Evolutionary conservation across 192 early-diverging fungal species (phyloP).

Genomic region (Coemansia sp.): DNA sequence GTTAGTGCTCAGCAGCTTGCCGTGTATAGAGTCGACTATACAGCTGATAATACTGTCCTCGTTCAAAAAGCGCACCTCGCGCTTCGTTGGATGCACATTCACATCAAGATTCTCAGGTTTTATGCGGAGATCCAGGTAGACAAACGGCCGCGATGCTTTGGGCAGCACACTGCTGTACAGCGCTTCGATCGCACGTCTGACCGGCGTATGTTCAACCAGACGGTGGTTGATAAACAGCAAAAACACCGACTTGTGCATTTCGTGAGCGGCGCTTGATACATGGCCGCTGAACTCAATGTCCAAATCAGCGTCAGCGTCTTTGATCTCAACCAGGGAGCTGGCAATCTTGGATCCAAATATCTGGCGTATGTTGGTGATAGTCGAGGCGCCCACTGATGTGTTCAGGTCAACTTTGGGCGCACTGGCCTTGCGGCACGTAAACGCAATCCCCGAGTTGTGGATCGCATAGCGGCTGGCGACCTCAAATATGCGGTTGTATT

Average conservation of each 20-base stretch:
- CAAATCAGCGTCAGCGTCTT: slow-evolving; percentile 49
- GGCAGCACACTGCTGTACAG: slow-evolving; percentile 81
- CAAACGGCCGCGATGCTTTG: slow-evolving; percentile 83
- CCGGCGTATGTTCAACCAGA: slow-evolving; percentile 73
- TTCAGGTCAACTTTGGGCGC: slow-evolving; percentile 75
- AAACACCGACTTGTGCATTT: slow-evolving; percentile 79
- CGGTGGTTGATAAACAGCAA: slow-evolving; percentile 91
- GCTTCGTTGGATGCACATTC: slow-evolving; percentile 98
- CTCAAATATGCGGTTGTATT: slow-evolving; percentile 89
- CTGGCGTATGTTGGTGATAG: slow-evolving; percentile 75
- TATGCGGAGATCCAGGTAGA: slow-evolving; percentile 87
- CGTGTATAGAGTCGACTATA: slow-evolving; percentile 69
- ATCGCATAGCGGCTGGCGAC: slow-evolving; percentile 91
- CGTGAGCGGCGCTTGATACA: slow-evolving; percentile 87
- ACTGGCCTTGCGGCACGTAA: slow-evolving; percentile 90
- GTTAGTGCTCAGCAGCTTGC: slow-evolving; percentile 66
- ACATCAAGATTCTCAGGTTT: slow-evolving; percentile 91
- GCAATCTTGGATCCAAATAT: slow-evolving; percentile 82
- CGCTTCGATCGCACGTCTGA: slow-evolving; percentile 80
- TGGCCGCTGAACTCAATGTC: slow-evolving; percentile 71
- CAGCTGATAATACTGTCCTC: slow-evolving; percentile 77
- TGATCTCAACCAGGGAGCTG: slow-evolving; percentile 71
- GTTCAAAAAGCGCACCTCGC: slow-evolving; percentile 90
- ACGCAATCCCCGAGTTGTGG: slow-evolving; percentile 79
- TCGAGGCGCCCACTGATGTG: slow-evolving; percentile 60